Base-by-base conservation (phyloP, 805 yeast species). In the Saccharomycopsis oosterbeekiorum region DNA sequence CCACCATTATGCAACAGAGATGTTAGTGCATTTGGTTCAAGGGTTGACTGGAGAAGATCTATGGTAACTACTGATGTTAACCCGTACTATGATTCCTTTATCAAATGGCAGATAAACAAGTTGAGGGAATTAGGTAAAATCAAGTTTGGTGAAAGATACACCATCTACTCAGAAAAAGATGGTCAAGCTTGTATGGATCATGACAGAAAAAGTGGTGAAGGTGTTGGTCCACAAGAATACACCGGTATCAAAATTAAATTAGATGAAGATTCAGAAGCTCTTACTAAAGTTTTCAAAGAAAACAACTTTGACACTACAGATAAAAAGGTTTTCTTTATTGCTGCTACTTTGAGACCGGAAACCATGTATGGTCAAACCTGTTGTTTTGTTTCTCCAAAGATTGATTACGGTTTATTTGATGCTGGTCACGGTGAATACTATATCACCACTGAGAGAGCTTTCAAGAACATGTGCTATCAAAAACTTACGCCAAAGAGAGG, bases 131-230 rank as follows among this genome's bases (percentile, higher is more conserved):
- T 80, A 62, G 96, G 93, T 66, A 93, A 90, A 77, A 91, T 94
- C 77, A 94, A 93, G 79, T 94, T 94, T 68, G 99, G 99, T 75
- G 96, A 93, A 79, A 86, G 99, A 78, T 89, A 91, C 80, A 94
- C 99, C 67, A 89, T 94, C 70, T 94, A 89, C 77, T 92, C 98
- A 51, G 96, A 91, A 72, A 93, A 89, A 77, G 99, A 94, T 76
- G 97, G 97, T 66, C 99, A 94, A 80, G 96, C 99, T 47, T 94
- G 99, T 80, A 92, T 94, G 93, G 99, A 94, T 75, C 99, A 94
- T 75, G 99, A 94, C 76, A 86, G 99, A 80, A 88, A 83, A 75
- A 83, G 93, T 57, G 99, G 99, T 73, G 99, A 94, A 78, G 98
- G 96, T 74, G 94, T 94, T 54, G 82, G 86, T 67, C 97, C 99